A percentile compares a stretch with the other conserved stretches of the same genome.
Evolutionary conservation across 805 yeast species (phyloP).

Genomic region (Pichia occidentalis): DNA sequence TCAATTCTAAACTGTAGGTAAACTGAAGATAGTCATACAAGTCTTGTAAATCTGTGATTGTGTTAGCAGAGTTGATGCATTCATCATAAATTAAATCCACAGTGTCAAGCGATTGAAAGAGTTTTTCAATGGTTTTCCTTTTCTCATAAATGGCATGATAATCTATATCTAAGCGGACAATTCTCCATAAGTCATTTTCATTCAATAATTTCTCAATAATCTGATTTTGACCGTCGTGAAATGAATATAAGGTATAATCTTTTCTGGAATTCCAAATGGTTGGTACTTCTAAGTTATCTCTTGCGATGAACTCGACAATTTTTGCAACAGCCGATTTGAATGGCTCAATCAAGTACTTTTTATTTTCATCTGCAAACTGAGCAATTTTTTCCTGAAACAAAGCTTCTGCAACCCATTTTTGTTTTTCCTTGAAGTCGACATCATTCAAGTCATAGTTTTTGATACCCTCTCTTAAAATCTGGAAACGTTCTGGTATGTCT

Average conservation of each 20-base stretch:
- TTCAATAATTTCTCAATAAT: conserved; percentile 46
- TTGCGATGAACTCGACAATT: conserved; percentile 64
- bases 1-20: conserved; percentile 53
- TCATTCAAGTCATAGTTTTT: conserved; percentile 61
- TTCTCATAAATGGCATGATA: conserved; percentile 80
- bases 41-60: conserved; percentile 81
- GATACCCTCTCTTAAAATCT: conserved; percentile 62
- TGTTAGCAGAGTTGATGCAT: conserved; percentile 45
- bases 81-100: conserved; percentile 55
- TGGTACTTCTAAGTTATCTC: conserved; percentile 84
- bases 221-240: conserved; percentile 31
- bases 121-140: conserved; percentile 48
- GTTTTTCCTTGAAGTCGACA: conserved; percentile 65
- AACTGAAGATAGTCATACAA: conserved; percentile 77
- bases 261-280: conserved; percentile 93
- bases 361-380: conserved; percentile 34
- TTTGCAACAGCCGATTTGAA: conserved; percentile 66
- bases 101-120: conserved; percentile 46
- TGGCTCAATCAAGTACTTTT: conserved; percentile 34
- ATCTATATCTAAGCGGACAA: conserved; percentile 79
- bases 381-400: conserved; percentile 51
- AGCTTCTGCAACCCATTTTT: conserved; percentile 71
- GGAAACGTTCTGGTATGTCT: conserved; percentile 91
- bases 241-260: conserved; percentile 67
- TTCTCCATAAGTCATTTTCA: conserved; percentile 90